Percentiles rank a stretch among this genome's conserved stretches.
phyloP scores from a whole-genome alignment of 2,329 filamentous ascomycete species.

The Sporothrix dimorphospora region DNA sequence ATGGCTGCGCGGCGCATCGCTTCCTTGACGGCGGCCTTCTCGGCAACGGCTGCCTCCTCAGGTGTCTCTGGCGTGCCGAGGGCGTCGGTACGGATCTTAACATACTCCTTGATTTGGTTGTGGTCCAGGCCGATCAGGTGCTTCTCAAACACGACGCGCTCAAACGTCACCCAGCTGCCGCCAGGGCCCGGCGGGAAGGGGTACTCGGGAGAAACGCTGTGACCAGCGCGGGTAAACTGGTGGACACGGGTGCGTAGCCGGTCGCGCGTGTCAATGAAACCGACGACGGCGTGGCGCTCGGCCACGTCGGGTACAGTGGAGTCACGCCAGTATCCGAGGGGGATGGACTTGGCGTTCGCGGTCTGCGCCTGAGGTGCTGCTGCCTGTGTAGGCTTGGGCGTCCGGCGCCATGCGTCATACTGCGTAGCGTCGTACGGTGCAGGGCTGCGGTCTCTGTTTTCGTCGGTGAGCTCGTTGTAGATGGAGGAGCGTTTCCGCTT shows the following conservation, averaged over 20 bases:
- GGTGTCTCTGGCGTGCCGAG: constrained; percentile 42
- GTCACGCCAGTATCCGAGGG: constrained; percentile 64
- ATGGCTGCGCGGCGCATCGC: constrained; percentile 50
- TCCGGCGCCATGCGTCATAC: background rate
- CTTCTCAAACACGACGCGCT: constrained; percentile 60
- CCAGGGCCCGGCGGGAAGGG: constrained; percentile 61
- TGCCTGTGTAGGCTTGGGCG: constrained; percentile 34
- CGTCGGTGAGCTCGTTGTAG: constrained; percentile 55
- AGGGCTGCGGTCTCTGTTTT: constrained; percentile 36
- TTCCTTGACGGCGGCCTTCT: constrained; percentile 51
- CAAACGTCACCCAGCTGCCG: constrained; percentile 67
- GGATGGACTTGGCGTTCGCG: constrained; percentile 47
- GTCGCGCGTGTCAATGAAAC: constrained; percentile 65
- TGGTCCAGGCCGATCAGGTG: constrained; percentile 61
- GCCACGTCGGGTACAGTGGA: constrained; percentile 53
- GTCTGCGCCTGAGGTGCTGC: constrained; percentile 7
- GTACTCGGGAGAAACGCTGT: constrained; percentile 50
- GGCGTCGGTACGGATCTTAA: constrained; percentile 54
- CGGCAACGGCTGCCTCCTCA: constrained; percentile 45
- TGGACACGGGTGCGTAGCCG: constrained; percentile 63
- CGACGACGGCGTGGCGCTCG: constrained; percentile 62
- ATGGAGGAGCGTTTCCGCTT: constrained; percentile 61
- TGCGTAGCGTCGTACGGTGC: background rate
- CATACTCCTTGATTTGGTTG: constrained; percentile 64
- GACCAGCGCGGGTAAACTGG: constrained; percentile 52